Evolutionary conservation across 805 yeast genomes (phyloP), one percentile per base, ranked within the genome.

Genomic region (Yarrowia sp.): DNA sequence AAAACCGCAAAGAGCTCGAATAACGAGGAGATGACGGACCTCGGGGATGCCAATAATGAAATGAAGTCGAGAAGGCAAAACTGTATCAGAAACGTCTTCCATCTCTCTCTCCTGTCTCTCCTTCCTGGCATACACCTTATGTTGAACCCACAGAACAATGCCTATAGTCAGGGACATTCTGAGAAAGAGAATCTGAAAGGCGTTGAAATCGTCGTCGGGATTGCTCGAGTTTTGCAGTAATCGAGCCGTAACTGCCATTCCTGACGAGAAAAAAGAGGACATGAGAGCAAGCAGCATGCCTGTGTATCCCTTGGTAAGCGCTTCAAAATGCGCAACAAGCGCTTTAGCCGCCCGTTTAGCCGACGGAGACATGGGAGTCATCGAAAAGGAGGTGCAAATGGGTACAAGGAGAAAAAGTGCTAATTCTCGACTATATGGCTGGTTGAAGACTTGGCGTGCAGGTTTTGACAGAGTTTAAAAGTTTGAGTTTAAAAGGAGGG

Each of bases 191-290:
- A 92, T 89, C 77, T 92, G 97, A 41, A 90, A 77, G 0, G 97
- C 96, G 74, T 89, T 87, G 72, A 91, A 84, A 7, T 91, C 89
- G 67, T 87, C 85, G 68, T 83, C 86, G 16, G 83, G 80, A 72
- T 88, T 90, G 35, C 4, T 8, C 5, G 32, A 11, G 0, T 89
- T 85, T 70, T 88, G 90, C 63, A 91, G 78, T n/a, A 91, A 78
- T 75, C 91, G 89, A 72, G 96, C 89, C 5, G 90, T 83, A 8
- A 89, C 83, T 7, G 89, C 84, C 97, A 91, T 91, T 36, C 88
- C 75, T 2, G 93, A 86, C 75, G 90, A 90, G 81, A 89, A 89
- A 64, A 90, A 81, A 75, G 90, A 94, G 3, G 93, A 84, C 11
- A 84, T 67, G 8, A 90, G 76, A 35, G 89, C 79, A 32, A 89